These are phyloP conservation scores for Pleurostoma richardsiae DNA, from an alignment of 2,329 filamentous ascomycete genomes.

Conservation along the genomic window DNA sequence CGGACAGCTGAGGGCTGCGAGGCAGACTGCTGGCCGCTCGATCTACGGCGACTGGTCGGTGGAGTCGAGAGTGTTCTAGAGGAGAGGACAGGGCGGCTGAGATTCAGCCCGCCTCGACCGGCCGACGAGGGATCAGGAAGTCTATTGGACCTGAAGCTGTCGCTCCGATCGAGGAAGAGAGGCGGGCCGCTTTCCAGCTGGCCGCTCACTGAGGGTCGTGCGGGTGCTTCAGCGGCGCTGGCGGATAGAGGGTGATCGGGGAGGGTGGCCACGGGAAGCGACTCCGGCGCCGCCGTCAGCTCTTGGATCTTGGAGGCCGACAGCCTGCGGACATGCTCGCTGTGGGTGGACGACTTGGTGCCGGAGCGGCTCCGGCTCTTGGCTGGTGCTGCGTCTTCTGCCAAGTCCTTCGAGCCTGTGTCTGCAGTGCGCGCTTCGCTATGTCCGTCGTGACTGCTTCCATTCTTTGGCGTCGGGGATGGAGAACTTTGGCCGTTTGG, in stretches of 20 bases:
- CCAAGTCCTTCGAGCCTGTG: neutral
- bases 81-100: conserved; percentile 15
- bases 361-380: conserved; percentile 17
- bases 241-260: conserved; percentile 31
- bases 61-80: conserved; percentile 46
- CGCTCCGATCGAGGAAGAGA: conserved; percentile 20
- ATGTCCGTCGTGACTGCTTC: conserved; percentile 3
- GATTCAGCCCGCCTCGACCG: conserved; percentile 22
- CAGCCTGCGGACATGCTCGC: conserved; percentile 45
- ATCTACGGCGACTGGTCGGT: conserved; percentile 35
- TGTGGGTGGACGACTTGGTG: conserved; percentile 24
- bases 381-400: neutral
- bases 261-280: conserved; percentile 48
- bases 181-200: conserved; percentile 22
- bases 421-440: neutral
- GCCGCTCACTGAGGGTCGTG: conserved; percentile 23
- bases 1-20: conserved; percentile 23
- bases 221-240: conserved; percentile 24
- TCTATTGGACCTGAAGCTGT: conserved; percentile 8
- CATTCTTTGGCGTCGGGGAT: conserved; percentile 1
- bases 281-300: conserved; percentile 51
- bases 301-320: conserved; percentile 56
- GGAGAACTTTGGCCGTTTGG: neutral
- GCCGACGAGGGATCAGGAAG: conserved; percentile 21
- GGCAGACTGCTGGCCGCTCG: conserved; percentile 21